Percentiles rank a stretch among this genome's conserved stretches.
phyloP scores from a whole-genome alignment of 768 basidiomycete species.

The Asterophora parasitica region DNA sequence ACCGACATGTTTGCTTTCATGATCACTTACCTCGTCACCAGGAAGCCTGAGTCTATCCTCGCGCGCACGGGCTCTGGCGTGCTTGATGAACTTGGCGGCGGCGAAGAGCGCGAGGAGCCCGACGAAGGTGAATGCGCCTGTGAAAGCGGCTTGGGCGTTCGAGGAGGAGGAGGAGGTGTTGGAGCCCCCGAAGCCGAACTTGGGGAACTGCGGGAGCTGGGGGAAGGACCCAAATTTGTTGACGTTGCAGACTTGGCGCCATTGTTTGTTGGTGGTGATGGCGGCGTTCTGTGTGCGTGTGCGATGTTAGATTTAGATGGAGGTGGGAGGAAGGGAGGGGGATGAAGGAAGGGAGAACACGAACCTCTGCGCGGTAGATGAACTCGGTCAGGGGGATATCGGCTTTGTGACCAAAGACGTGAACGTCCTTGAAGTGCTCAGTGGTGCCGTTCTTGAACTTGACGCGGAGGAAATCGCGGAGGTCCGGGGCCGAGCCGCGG shows the following conservation, averaged over 20 bases:
- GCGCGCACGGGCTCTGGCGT: conserved; percentile 32
- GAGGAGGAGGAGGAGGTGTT: conserved; percentile 11
- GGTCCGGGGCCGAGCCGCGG: conserved; percentile 67
- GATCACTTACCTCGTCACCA: conserved; percentile 46
- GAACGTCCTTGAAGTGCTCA: conserved; percentile 57
- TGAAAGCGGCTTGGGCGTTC: conserved; percentile 29
- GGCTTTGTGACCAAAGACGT: conserved; percentile 68
- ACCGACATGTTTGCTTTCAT: conserved; percentile 21
- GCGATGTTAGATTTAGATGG: background rate
- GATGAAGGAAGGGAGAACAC: conserved; percentile 13
- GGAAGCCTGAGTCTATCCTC: conserved; percentile 37
- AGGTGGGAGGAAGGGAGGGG: background rate
- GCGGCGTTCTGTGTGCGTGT: conserved; percentile 37
- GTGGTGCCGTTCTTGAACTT: conserved; percentile 81
- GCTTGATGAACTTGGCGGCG: conserved; percentile 33
- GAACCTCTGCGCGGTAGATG: conserved; percentile 76
- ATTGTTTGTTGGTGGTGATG: conserved; percentile 52
- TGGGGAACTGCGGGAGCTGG: too few species aligned
- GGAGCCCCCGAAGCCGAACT: too few species aligned
- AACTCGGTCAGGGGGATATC: conserved; percentile 84
- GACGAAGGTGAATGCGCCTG: conserved; percentile 33
- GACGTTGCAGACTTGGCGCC: conserved; percentile 42
- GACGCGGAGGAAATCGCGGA: conserved; percentile 79
- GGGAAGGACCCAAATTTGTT: conserved; percentile 22
- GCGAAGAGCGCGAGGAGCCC: conserved; percentile 35